phyloP scores from a whole-genome alignment of 441 rosid genomes.

The Raphanus hybrid region DNA sequence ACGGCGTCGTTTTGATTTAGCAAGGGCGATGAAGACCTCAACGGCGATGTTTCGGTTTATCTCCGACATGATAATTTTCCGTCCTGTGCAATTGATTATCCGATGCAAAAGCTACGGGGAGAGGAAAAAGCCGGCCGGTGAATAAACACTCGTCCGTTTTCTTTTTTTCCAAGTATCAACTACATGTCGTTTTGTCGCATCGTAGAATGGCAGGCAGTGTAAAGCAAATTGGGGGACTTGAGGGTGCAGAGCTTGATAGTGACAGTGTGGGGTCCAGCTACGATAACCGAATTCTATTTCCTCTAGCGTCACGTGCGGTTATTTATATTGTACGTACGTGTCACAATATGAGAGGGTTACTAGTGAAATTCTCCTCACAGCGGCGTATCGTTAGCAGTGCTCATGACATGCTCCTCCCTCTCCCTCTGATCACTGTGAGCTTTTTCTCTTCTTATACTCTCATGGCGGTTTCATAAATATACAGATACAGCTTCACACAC shows the following conservation, averaged over 20 bases:
- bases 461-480: constrained; percentile 34
- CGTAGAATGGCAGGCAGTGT: constrained; percentile 7
- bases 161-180: neutral
- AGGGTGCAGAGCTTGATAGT: constrained; percentile 25
- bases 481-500: neutral
- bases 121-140: neutral
- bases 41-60: constrained; percentile 17
- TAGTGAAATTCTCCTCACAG: constrained; percentile 3
- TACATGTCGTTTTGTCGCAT: neutral
- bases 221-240: neutral
- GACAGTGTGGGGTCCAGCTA: constrained; percentile 37
- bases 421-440: constrained; percentile 19
- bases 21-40: neutral
- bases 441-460: constrained; percentile 22
- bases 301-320: constrained; percentile 30
- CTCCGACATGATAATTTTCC: constrained; percentile 18
- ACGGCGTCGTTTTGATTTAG: no score
- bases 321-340: neutral
- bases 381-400: neutral
- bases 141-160: constrained; percentile 1
- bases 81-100: neutral
- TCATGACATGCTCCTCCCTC: constrained; percentile 30
- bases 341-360: neutral
- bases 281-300: constrained; percentile 31
- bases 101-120: constrained; percentile 27